Evolutionary conservation across 1,284 basidiomycete species (phyloP).

Genomic region (Cryptococcus hybrid): DNA sequence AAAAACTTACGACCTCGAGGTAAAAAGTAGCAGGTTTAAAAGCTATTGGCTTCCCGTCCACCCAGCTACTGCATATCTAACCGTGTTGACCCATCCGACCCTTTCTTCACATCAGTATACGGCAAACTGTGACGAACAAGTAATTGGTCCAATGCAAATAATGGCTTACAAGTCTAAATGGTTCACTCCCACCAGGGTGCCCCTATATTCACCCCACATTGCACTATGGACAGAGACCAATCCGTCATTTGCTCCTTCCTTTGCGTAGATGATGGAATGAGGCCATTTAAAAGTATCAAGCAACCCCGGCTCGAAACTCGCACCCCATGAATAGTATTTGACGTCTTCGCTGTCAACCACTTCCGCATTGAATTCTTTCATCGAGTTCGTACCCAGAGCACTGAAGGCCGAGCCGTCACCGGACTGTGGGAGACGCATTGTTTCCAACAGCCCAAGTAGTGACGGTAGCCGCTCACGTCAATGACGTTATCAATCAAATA

Average conservation of each 20-base stretch:
- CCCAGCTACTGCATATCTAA: conserved; percentile 77
- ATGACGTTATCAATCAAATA: conserved; percentile 80
- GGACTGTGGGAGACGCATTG: conserved; percentile 68
- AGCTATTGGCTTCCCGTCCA: conserved; percentile 60
- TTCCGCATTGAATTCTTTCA: conserved; percentile 82
- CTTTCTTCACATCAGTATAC: conserved; percentile 16
- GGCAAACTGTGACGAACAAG: not conserved
- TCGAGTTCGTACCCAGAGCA: conserved; percentile 76
- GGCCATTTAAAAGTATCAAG: conserved; percentile 85
- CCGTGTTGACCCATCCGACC: conserved; percentile 54
- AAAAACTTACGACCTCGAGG: conserved; percentile 62
- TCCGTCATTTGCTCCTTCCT: conserved; percentile 93
- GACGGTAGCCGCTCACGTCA: conserved; percentile 54
- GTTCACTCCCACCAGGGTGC: conserved; percentile 84
- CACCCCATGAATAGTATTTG: conserved; percentile 91
- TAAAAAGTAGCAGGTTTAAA: conserved; percentile 82
- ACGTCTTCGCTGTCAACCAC: conserved; percentile 75
- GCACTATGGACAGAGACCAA: conserved; percentile 87
- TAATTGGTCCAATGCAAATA: not conserved
- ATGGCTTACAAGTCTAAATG: conserved; percentile 73
- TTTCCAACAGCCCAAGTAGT: conserved; percentile 59
- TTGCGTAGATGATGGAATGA: conserved; percentile 77
- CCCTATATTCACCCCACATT: conserved; percentile 71
- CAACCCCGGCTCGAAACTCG: conserved; percentile 78
- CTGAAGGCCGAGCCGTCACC: conserved; percentile 90